Conservation (phyloP, 176 grass and related monocot genomes). For the Phyllostachys edulis region DNA sequence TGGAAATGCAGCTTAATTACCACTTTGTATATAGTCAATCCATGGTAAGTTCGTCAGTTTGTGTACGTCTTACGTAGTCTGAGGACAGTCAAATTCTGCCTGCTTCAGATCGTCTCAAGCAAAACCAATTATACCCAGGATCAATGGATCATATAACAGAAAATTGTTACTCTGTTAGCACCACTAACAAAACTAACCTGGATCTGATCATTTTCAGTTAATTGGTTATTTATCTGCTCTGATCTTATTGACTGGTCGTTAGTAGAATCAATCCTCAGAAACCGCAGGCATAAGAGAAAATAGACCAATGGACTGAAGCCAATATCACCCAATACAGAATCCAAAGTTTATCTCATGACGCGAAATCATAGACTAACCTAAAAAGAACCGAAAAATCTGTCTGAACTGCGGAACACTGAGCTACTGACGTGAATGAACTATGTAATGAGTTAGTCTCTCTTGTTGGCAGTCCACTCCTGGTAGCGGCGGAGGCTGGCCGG, state of each 20-base stretch:
- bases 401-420: not conserved
- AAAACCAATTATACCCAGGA: not conserved
- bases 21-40: not conserved
- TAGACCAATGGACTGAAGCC: not conserved
- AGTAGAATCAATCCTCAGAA: not conserved
- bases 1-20: not conserved
- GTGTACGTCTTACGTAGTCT: not conserved
- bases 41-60: not conserved
- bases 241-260: not conserved
- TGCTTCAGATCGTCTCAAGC: not conserved
- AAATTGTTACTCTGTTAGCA: not conserved
- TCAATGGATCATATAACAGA: not conserved
- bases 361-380: not conserved
- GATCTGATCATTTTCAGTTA: not conserved
- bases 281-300: not conserved
- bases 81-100: not conserved
- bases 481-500: constrained; percentile 48
- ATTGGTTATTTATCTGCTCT: not conserved
- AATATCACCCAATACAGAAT: not conserved
- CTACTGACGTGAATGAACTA: not conserved
- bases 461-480: constrained; percentile 39
- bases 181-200: not conserved
- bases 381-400: not conserved
- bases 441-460: not conserved
- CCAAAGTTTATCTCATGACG: not conserved